Percentiles rank a stretch among this genome's conserved stretches.
Evolutionary conservation across 148 eudicot species (phyloP).

Genomic region (Fagopyrum homotropicum): DNA sequence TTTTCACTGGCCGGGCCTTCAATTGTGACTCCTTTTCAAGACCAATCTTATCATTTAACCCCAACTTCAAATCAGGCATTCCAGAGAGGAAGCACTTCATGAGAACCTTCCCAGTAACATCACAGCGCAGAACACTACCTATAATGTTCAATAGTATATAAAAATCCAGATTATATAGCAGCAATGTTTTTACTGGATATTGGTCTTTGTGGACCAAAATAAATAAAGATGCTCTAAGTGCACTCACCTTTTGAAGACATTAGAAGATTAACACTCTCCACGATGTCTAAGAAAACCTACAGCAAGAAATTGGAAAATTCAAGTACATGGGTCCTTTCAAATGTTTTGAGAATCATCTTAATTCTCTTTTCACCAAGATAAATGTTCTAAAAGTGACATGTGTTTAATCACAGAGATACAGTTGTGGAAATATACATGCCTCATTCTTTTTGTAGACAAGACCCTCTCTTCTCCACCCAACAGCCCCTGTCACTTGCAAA

Average conservation of each 20-base stretch:
- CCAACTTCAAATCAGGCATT: constrained; percentile 99
- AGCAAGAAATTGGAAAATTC: neutral
- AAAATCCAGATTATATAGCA: neutral
- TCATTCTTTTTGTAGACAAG: constrained; percentile 94
- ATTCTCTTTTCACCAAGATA: neutral
- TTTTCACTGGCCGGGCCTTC: constrained; percentile 87
- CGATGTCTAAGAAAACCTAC: constrained; percentile 95
- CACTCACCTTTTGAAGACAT: constrained; percentile 92
- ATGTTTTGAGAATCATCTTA: neutral
- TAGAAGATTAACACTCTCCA: constrained; percentile 98
- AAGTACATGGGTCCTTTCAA: neutral
- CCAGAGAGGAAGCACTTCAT: constrained; percentile 99
- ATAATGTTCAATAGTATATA: constrained; percentile 5
- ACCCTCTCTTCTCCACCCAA: constrained; percentile 98
- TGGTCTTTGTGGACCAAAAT: neutral
- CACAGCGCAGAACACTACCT: constrained; percentile 95
- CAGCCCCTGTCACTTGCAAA: constrained; percentile 98
- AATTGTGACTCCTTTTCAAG: constrained; percentile 96
- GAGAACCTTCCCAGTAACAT: constrained; percentile 94
- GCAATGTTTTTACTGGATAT: neutral
- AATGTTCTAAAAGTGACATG: neutral
- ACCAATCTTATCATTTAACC: constrained; percentile 96
- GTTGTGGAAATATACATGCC: constrained; percentile 23
- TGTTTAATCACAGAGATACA: neutral
- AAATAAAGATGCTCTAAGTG: neutral